phyloP scores from a whole-genome alignment of 1,284 basidiomycete species.

The Cutaneotrichosporon mucoides region DNA sequence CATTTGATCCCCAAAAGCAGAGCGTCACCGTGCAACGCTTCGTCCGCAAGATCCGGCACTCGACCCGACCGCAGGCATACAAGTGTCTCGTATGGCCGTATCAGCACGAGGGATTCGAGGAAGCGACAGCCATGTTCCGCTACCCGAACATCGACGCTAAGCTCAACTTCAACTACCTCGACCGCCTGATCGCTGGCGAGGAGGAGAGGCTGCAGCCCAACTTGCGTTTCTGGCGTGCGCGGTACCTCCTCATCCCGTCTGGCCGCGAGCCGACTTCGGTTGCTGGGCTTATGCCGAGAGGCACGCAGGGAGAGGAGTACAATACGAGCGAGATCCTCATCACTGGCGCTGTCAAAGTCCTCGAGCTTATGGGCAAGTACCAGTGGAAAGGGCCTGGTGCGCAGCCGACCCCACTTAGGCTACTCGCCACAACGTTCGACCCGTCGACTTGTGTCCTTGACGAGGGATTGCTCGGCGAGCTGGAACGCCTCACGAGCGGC shows the following conservation, averaged over 20 bases:
- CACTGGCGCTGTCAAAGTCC: conserved; percentile 84
- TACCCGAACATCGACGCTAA: conserved; percentile 55
- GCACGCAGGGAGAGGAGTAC: conserved; percentile 66
- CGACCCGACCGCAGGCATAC: conserved; percentile 64
- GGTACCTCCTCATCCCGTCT: conserved; percentile 90
- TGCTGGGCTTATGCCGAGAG: conserved; percentile 52
- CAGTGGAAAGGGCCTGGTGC: conserved; percentile 70
- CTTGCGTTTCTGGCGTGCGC: conserved; percentile 85
- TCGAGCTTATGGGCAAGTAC: conserved; percentile 76
- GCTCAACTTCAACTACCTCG: conserved; percentile 49
- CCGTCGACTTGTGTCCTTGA: conserved; percentile 74
- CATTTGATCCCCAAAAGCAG: conserved; percentile 71
- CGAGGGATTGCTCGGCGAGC: conserved; percentile 66
- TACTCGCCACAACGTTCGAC: conserved; percentile 74
- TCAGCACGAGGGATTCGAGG: conserved; percentile 78
- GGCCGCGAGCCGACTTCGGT: conserved; percentile 58
- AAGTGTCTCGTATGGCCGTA: conserved; percentile 91
- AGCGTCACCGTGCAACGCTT: conserved; percentile 84
- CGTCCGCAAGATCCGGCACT: conserved; percentile 66
- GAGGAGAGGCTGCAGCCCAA: conserved; percentile 75
- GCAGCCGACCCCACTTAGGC: conserved; percentile 56
- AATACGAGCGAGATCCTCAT: conserved; percentile 84
- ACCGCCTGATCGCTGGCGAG: conserved; percentile 71
- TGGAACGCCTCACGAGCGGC: conserved; percentile 61
- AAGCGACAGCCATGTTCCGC: conserved; percentile 68